These are phyloP conservation scores for Tetrapisispora pingtungensis DNA, from an alignment of 805 yeast species.

Conservation along the genomic window DNA sequence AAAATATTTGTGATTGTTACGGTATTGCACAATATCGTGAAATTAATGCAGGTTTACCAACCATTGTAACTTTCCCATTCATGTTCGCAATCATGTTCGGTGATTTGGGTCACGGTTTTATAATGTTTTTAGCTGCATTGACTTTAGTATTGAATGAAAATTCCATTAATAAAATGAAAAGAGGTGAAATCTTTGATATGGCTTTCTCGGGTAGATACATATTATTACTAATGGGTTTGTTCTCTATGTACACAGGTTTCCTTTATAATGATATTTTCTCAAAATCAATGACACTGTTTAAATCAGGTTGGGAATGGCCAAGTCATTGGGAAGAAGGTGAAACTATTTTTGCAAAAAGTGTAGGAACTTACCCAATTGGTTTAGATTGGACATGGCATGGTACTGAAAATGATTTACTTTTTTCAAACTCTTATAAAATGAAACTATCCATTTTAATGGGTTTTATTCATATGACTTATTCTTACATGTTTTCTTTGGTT, in stretches of 20 bases:
- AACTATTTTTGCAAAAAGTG: conserved; percentile 36
- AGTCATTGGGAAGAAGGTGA: conserved; percentile 40
- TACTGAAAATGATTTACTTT: conserved; percentile 59
- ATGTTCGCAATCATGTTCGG: conserved; percentile 83
- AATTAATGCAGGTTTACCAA: conserved; percentile 66
- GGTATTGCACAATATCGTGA: conserved; percentile 70
- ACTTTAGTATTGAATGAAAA: conserved; percentile 46
- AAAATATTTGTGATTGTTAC: conserved; percentile 64
- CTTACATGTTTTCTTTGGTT: conserved; percentile 56
- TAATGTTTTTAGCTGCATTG: conserved; percentile 47
- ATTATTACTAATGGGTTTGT: conserved; percentile 56
- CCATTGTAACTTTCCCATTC: conserved; percentile 67
- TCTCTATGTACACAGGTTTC: conserved; percentile 67
- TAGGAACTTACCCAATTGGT: conserved; percentile 52
- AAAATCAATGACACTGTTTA: conserved; percentile 55
- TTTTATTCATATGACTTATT: conserved; percentile 63
- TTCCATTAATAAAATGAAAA: conserved; percentile 42
- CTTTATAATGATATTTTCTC: conserved; percentile 66
- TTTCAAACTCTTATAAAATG: conserved; percentile 70
- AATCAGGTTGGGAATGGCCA: conserved; percentile 65
- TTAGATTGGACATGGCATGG: conserved; percentile 74
- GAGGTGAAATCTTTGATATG: conserved; percentile 73
- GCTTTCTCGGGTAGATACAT: conserved; percentile 65
- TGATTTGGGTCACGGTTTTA: conserved; percentile 69
- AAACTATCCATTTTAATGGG: conserved; percentile 69